Evolutionary conservation across 1,284 basidiomycete genomes (phyloP).

Genomic region (Calocybe gambosa): DNA sequence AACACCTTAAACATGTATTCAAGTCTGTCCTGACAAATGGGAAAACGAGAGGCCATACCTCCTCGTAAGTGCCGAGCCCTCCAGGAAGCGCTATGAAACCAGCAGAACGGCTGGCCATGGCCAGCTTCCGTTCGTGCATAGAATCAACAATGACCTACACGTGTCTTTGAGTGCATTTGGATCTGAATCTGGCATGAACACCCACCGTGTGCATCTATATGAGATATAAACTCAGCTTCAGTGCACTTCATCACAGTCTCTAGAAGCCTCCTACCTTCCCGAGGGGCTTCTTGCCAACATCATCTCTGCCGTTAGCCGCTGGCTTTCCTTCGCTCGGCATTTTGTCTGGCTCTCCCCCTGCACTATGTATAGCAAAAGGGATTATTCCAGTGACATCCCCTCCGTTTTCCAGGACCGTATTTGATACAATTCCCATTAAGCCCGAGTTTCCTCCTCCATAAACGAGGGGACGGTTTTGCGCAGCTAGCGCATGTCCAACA

Average conservation of each 20-base stretch:
- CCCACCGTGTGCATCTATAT: constrained; percentile 25
- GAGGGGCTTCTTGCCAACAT: constrained; percentile 1
- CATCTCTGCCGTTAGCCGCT: neutral
- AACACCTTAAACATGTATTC: constrained; percentile 47
- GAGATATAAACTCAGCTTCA: neutral
- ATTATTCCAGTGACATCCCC: constrained; percentile 80
- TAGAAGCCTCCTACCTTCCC: neutral
- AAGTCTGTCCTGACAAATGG: neutral
- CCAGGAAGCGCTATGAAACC: constrained; percentile 88
- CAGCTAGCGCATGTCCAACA: constrained; percentile 69
- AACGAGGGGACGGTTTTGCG: constrained; percentile 60
- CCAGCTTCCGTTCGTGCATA: constrained; percentile 90
- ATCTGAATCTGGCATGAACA: constrained; percentile 11
- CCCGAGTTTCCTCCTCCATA: constrained; percentile 85
- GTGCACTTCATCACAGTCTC: neutral
- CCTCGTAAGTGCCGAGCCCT: constrained; percentile 90
- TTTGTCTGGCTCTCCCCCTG: constrained; percentile 57
- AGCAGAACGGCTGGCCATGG: constrained; percentile 75
- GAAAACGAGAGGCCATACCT: constrained; percentile 38
- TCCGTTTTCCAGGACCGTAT: constrained; percentile 58
- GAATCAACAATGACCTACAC: constrained; percentile 66
- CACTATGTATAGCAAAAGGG: constrained; percentile 68
- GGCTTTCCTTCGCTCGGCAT: constrained; percentile 11
- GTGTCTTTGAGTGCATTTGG: constrained; percentile 25
- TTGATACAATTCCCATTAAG: constrained; percentile 84